Conservation (phyloP, 805 yeast genomes). For the Nakazawaea ishiwadae region DNA sequence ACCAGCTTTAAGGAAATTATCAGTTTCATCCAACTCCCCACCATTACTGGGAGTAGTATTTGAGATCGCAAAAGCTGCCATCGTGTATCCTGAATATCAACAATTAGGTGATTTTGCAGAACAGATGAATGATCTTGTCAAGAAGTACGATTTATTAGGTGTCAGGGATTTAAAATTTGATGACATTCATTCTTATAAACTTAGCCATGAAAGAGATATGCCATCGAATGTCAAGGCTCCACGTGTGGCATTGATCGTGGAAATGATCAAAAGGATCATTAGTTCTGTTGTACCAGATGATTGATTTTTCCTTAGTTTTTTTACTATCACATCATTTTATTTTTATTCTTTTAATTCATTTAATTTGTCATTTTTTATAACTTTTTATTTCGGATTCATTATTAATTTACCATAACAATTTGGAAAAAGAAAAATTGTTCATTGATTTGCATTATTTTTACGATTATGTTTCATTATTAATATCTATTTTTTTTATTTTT, state of each 20-base stretch:
- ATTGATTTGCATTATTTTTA: no score
- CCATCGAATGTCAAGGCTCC: neutral
- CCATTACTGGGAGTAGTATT: conserved; percentile 10
- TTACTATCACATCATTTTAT: no score
- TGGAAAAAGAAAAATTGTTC: no score
- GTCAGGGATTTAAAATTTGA: conserved; percentile 16
- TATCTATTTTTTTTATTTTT: no score
- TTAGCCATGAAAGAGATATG: neutral
- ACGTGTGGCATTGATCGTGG: neutral
- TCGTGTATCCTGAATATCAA: conserved; percentile 26
- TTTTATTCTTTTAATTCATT: no score
- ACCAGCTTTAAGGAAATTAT: conserved; percentile 6
- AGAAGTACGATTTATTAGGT: conserved; percentile 20
- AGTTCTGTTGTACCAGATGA: conserved; percentile 6
- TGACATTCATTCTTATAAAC: conserved; percentile 14
- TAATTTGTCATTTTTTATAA: no score
- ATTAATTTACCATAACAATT: no score
- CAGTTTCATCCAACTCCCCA: conserved; percentile 6
- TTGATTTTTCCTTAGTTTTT: neutral
- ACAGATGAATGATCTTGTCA: conserved; percentile 20
- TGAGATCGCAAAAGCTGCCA: conserved; percentile 16
- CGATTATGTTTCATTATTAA: no score
- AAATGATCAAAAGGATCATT: conserved; percentile 4
- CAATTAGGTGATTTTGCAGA: conserved; percentile 18
- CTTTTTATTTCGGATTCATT: no score